phyloP scores from a whole-genome alignment of 257 asterid species.

The Lycium barbarum region DNA sequence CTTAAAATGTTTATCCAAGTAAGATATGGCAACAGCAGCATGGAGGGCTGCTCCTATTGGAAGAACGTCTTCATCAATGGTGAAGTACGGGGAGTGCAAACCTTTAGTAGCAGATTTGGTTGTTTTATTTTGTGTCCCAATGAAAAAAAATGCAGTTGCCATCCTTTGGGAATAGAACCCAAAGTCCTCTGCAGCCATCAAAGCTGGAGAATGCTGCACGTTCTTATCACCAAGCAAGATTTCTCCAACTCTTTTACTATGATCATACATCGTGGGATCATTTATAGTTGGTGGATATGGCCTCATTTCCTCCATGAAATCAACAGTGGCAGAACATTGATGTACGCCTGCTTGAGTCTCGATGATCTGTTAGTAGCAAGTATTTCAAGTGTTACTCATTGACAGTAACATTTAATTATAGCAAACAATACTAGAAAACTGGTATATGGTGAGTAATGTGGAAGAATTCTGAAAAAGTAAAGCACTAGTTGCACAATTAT shows the following conservation, averaged over 20 bases:
- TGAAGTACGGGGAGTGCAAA: constrained; percentile 70
- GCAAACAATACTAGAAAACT: neutral
- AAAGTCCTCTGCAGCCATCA: constrained; percentile 91
- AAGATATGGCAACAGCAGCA: constrained; percentile 79
- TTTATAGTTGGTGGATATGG: constrained; percentile 75
- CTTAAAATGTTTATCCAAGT: constrained; percentile 52
- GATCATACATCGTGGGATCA: constrained; percentile 61
- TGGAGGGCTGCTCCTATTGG: constrained; percentile 84
- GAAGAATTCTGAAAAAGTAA: neutral
- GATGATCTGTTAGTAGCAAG: constrained; percentile 55
- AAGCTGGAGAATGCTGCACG: constrained; percentile 42
- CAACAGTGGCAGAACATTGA: constrained; percentile 65
- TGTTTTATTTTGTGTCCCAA: constrained; percentile 63
- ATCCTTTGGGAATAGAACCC: constrained; percentile 74
- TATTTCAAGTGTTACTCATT: constrained; percentile 15
- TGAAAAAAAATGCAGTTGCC: constrained; percentile 63
- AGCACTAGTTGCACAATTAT: neutral
- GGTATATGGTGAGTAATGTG: neutral
- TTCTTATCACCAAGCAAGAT: constrained; percentile 60
- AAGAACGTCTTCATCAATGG: constrained; percentile 67
- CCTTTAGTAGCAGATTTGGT: constrained; percentile 34
- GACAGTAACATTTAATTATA: neutral
- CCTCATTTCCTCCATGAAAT: constrained; percentile 66
- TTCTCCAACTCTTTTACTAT: constrained; percentile 66
- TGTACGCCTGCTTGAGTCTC: constrained; percentile 78